Evolutionary conservation across 345 rosid genomes (phyloP), one percentile per base, ranked within the genome.

Genomic region (Lumnitzera racemosa): DNA sequence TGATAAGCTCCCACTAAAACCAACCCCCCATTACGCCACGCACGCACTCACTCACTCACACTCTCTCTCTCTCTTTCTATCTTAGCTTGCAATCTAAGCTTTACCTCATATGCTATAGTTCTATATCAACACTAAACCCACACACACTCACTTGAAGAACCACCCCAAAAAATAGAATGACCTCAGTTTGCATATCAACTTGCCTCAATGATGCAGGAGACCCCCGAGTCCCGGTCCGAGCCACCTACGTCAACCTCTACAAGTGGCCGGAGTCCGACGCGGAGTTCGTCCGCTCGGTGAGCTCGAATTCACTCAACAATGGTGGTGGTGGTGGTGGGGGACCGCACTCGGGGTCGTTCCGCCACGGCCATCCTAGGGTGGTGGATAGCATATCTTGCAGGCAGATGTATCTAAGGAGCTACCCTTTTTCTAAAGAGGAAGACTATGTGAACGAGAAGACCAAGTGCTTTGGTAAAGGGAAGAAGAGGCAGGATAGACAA

Each of bases 321-420:
- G 56, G 53, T 29, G 25, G 76, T 12, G 56, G 53, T 29, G 25
- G 65, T 20, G 56, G 66, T 2, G 27, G 43, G 59, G 64, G 46
- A 55, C 50, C 24, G 46, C 60, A 36, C 43, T 36, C 43, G 43
- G 43, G 43, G 51, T 68, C 51, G 61, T 67, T 20, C 59, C 63
- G 23, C 13, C 68, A 58, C 56, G 27, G 25, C 14, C 70, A 59
- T 25, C 63, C 84, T 13, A 75, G 80, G 57, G 92, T 87, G 10
- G 92, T 90, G 48, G 97, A 90, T 66, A 85, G 86, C 62, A 81
- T 86, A 63, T 87, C 92, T 15, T 85, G 96, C 74, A 66, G 97
- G 67, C 96, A 90, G 70, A 83, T 83, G 75, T 90, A 85, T 65
- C 76, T 90, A 4, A 78, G 96, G 51, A 90, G 96, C 84, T 90